phyloP scores from a whole-genome alignment of 2,329 filamentous ascomycete genomes.

The Diplodia scrobiculata region DNA sequence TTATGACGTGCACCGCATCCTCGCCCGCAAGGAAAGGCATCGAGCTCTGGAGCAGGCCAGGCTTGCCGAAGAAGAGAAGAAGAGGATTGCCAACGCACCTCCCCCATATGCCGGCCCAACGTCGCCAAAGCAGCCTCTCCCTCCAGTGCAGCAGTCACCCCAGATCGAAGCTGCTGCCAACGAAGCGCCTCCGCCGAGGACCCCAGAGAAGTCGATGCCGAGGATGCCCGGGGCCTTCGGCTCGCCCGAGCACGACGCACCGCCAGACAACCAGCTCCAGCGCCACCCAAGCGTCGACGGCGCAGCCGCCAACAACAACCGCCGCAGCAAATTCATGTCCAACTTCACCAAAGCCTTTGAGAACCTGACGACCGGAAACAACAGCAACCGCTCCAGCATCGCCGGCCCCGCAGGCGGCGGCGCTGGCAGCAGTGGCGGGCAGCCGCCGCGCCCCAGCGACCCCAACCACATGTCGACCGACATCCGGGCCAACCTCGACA shows the following conservation, averaged over 20 bases:
- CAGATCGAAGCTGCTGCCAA: constrained; percentile 21
- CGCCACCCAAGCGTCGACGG: constrained; percentile 39
- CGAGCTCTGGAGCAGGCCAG: constrained; percentile 65
- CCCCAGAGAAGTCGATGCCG: constrained; percentile 35
- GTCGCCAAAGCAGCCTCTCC: constrained; percentile 39
- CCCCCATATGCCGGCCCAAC: background rate
- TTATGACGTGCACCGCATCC: constrained; percentile 94
- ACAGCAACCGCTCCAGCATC: constrained; percentile 38
- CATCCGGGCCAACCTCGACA: constrained; percentile 41
- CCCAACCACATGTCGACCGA: constrained; percentile 30
- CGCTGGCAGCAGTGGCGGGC: background rate
- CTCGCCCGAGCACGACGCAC: constrained; percentile 38
- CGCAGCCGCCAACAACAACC: constrained; percentile 37
- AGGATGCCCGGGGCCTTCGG: constrained; percentile 44
- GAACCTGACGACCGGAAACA: constrained; percentile 17
- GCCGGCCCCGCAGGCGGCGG: background rate
- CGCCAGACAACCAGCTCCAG: constrained; percentile 32
- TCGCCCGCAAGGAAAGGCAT: constrained; percentile 80
- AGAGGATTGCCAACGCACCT: constrained; percentile 38
- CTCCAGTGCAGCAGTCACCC: constrained; percentile 31
- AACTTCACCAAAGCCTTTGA: constrained; percentile 35
- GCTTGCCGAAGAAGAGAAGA: constrained; percentile 61
- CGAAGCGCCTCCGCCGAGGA: constrained; percentile 16
- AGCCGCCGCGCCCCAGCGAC: constrained; percentile 4
- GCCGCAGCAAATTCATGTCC: constrained; percentile 39